Percentiles rank a stretch among this genome's conserved stretches.
phyloP scores from a whole-genome alignment of 768 basidiomycete species.

The Lactarius sanguifluus region DNA sequence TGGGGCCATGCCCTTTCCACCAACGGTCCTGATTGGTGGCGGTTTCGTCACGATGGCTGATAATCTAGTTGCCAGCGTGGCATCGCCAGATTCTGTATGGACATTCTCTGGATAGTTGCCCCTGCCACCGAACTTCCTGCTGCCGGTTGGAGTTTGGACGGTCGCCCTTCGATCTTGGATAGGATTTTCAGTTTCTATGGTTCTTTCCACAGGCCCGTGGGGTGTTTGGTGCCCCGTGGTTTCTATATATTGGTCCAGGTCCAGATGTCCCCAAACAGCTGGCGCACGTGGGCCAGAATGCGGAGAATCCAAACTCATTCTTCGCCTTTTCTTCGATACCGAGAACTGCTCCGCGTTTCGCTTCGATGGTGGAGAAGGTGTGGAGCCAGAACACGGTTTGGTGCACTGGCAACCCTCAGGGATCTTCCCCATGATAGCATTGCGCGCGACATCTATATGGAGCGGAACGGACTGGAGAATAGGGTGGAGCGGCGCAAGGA shows the following conservation, averaged over 20 bases:
- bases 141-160: conserved; percentile 17
- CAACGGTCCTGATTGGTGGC: neutral
- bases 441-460: conserved; percentile 46
- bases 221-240: neutral
- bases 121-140: neutral
- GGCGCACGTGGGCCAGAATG: neutral
- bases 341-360: conserved; percentile 3
- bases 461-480: conserved; percentile 58
- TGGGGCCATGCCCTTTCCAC: conserved; percentile 10
- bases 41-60: conserved; percentile 2
- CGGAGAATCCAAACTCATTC: neutral
- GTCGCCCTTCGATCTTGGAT: neutral
- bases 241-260: neutral
- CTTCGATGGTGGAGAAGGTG: conserved; percentile 1
- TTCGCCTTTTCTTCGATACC: conserved; percentile 15
- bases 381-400: neutral
- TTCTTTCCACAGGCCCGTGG: neutral
- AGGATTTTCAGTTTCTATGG: neutral
- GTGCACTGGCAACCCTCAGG: conserved; percentile 14
- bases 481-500: conserved; percentile 59
- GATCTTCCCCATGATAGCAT: conserved; percentile 32
- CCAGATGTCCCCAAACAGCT: neutral
- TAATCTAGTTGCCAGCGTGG: conserved; percentile 2
- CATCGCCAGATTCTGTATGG: neutral
- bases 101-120: neutral